Base-by-base conservation (phyloP, 2,329 filamentous ascomycete genomes). In the Trichoderma atroviride region DNA sequence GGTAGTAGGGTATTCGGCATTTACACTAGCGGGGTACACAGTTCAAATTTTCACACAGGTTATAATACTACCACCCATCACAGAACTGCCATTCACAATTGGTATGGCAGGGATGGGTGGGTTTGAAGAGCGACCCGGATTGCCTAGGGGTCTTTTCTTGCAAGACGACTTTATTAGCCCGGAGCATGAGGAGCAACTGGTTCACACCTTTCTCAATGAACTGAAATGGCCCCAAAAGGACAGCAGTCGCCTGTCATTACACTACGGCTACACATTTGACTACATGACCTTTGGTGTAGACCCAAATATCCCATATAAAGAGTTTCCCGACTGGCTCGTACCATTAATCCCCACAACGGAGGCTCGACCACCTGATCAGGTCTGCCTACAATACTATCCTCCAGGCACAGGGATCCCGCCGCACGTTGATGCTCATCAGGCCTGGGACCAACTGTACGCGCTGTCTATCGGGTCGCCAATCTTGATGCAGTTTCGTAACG, bases 301-400 rank as follows among this genome's bases (percentile, higher is more conserved):
- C 72, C 78, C 81, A 0, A 77, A 82, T 73, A 82, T 80, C 56
- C 79, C 82, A 0, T 87, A 87, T 31, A 50, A 50, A 50, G 61
- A 55, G 31, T 64, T 52, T 50, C 86, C 86, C 0, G 79, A 77
- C 1, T 87, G 85, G 85, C 78, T 88, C 0, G 70, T 76, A 3
- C 83, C 84, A 0, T 77, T 87, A 1, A 78, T 87, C 4, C 83
- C 85, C 0, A 76, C 74, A 2, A 76, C 79, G 0, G 84, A 85
- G 69, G 71, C 71, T 1, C 79, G 83, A 0, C 80, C 79, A 0
- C 85, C 86, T 0, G 86, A 88, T 63, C 87, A 89, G 74, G 86
- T 89, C 72, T 88, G 86, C 72, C 78, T 88, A 19, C 87, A 89
- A 76, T 84, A 88, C 74, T 89, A 89, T 74, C 84, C 87, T 0